These are phyloP conservation scores for Sugiyamaella grinbergsii DNA, from an alignment of 1,139 yeast species.

Conservation along the genomic window DNA sequence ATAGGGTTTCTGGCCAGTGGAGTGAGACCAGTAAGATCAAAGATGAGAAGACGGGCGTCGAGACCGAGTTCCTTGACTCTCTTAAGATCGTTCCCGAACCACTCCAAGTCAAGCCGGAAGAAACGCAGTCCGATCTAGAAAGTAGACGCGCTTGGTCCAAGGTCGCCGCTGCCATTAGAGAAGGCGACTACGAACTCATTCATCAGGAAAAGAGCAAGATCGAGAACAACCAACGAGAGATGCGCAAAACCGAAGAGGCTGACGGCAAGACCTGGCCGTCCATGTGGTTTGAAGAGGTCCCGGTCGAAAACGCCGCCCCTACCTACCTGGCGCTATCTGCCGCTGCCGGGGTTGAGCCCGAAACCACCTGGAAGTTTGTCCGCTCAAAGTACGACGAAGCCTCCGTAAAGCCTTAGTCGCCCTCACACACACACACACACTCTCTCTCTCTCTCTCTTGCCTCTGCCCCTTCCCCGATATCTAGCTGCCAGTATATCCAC, in stretches of 20 bases:
- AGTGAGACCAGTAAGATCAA: slow-evolving; percentile 63
- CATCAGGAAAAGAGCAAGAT: slow-evolving; percentile 71
- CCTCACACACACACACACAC: too few relatives aligned
- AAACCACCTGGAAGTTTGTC: slow-evolving; percentile 38
- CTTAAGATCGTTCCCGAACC: slow-evolving; percentile 52
- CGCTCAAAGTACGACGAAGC: slow-evolving; percentile 33
- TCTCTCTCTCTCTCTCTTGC: neutral
- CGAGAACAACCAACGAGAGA: slow-evolving; percentile 80
- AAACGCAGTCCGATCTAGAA: slow-evolving; percentile 73
- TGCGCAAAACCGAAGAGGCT: slow-evolving; percentile 70
- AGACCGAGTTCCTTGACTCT: slow-evolving; percentile 72
- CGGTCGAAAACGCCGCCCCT: slow-evolving; percentile 31
- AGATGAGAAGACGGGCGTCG: slow-evolving; percentile 42
- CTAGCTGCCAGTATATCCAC: neutral
- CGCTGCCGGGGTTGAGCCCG: slow-evolving; percentile 32
- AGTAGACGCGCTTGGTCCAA: slow-evolving; percentile 81
- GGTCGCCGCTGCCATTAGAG: slow-evolving; percentile 83
- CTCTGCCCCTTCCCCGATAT: neutral
- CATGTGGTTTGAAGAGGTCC: slow-evolving; percentile 62
- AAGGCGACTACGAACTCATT: slow-evolving; percentile 72
- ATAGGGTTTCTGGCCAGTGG: slow-evolving; percentile 91
- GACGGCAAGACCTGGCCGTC: slow-evolving; percentile 66
- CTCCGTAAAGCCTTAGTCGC: slow-evolving; percentile 33
- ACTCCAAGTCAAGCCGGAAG: slow-evolving; percentile 74
- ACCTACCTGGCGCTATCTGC: slow-evolving; percentile 27